Conservation (phyloP, 176 grass and related monocot species). For the maize (Zea mays) region DNA sequence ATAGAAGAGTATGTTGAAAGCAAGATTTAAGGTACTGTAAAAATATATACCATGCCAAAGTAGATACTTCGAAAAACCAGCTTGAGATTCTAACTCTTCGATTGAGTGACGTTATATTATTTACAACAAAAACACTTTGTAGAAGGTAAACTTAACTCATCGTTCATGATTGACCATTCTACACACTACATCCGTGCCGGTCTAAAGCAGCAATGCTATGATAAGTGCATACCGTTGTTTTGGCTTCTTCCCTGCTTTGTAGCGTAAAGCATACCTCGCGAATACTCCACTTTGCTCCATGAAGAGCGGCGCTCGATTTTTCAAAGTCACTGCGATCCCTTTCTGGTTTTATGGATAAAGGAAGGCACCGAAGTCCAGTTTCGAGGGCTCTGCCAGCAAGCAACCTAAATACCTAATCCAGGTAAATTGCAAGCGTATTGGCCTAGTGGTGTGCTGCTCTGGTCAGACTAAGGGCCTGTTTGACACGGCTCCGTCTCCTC, state of each 20-base stretch:
- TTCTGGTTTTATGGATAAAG: slow-evolving; percentile 27
- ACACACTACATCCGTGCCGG: too few relatives aligned
- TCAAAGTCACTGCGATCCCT: neutral
- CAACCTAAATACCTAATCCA: neutral
- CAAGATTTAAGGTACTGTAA: too few relatives aligned
- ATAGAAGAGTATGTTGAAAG: too few relatives aligned
- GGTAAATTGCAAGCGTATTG: neutral
- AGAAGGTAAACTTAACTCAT: too few relatives aligned
- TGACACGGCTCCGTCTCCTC: too few relatives aligned
- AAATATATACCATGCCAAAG: too few relatives aligned
- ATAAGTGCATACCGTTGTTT: neutral
- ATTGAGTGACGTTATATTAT: too few relatives aligned
- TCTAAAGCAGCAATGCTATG: too few relatives aligned
- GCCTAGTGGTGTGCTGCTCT: neutral
- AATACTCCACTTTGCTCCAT: neutral
- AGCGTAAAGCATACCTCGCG: slow-evolving; percentile 27
- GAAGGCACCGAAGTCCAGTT: neutral
- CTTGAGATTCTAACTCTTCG: too few relatives aligned
- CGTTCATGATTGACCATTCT: too few relatives aligned
- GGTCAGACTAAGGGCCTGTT: neutral
- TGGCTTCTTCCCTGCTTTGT: neutral
- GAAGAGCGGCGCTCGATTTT: slow-evolving; percentile 10
- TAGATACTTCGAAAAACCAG: too few relatives aligned
- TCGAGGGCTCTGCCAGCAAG: neutral
- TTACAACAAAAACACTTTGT: too few relatives aligned